Evolutionary conservation across 2,329 filamentous ascomycete genomes (phyloP).

Genomic region (Podosphaera fusca): DNA sequence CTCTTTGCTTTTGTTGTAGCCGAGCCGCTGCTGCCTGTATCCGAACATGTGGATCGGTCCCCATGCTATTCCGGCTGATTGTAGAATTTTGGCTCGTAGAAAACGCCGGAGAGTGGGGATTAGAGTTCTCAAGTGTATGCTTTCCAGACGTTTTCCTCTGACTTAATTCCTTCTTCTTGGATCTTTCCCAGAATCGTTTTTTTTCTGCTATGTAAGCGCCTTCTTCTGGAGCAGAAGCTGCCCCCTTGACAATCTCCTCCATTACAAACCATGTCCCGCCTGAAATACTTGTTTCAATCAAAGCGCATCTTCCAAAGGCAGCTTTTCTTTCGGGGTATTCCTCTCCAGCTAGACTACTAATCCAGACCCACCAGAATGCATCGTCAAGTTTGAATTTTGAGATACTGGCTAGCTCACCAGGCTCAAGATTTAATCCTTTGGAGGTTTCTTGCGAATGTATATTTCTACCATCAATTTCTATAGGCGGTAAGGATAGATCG

Average conservation of each 20-base stretch:
- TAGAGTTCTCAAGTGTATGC: slow-evolving; percentile 24
- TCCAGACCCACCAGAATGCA: slow-evolving; percentile 99
- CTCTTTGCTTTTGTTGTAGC: slow-evolving; percentile 53
- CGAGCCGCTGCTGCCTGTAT: slow-evolving; percentile 80
- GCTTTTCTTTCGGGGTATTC: slow-evolving; percentile 71
- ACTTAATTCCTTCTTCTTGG: slow-evolving; percentile 36
- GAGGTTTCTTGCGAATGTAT: slow-evolving; percentile 63
- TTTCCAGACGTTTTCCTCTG: slow-evolving; percentile 52
- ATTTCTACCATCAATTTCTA: slow-evolving; percentile 57
- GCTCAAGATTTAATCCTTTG: slow-evolving; percentile 52
- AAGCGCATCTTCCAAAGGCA: slow-evolving; percentile 78
- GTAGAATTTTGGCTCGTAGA: slow-evolving; percentile 19
- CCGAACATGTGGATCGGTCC: slow-evolving; percentile 72
- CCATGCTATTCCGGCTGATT: slow-evolving; percentile 61
- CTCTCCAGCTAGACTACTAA: slow-evolving; percentile 80
- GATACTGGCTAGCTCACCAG: slow-evolving; percentile 86
- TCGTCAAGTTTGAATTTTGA: slow-evolving; percentile 70
- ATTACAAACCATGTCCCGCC: slow-evolving; percentile 78
- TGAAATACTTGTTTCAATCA: slow-evolving; percentile 69
- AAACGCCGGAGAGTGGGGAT: slow-evolving; percentile 21
- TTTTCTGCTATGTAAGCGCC: slow-evolving; percentile 88
- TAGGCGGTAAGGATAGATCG: slow-evolving; percentile 73
- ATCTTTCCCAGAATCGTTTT: slow-evolving; percentile 82
- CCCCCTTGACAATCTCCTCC: slow-evolving; percentile 89
- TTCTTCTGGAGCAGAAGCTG: slow-evolving; percentile 60